Evolutionary conservation across 1,284 basidiomycete genomes (phyloP).

Genomic region (Tilletia walkeri): DNA sequence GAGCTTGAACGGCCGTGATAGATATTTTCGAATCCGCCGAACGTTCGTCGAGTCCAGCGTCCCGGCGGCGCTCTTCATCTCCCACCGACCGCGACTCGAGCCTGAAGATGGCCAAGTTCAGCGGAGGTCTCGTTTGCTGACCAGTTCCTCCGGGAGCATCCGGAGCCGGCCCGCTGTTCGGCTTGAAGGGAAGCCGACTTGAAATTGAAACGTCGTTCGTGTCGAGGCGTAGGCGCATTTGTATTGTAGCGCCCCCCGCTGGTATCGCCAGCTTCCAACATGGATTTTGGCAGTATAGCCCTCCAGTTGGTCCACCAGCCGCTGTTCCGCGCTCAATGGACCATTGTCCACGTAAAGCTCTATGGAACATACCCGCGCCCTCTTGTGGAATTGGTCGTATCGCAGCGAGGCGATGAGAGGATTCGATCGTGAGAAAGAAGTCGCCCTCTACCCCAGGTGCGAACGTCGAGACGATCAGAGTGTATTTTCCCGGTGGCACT

Average conservation of each 20-base stretch:
- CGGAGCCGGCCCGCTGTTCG: not conserved
- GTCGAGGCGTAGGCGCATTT: conserved; percentile 10
- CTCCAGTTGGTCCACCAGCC: conserved; percentile 68
- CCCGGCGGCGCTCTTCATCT: not conserved
- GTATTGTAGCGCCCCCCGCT: not conserved
- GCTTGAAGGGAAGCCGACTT: no score
- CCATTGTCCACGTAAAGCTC: conserved; percentile 62
- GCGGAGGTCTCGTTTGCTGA: not conserved
- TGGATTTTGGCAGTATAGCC: conserved; percentile 69
- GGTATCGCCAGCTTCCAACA: conserved; percentile 62
- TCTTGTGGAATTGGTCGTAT: conserved; percentile 64
- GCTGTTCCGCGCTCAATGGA: conserved; percentile 63
- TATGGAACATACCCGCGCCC: conserved; percentile 84
- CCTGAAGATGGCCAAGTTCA: conserved; percentile 14
- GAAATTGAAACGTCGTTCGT: not conserved
- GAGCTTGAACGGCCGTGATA: not conserved
- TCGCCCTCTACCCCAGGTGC: conserved; percentile 68
- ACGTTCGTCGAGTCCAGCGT: no score
- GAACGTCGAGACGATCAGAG: conserved; percentile 77
- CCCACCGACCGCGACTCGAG: no score
- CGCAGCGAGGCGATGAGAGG: conserved; percentile 58
- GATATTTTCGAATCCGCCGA: not conserved
- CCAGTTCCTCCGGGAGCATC: not conserved
- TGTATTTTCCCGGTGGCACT: conserved; percentile 66
- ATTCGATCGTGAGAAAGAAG: conserved; percentile 67